These are phyloP conservation scores for Passalora sequoiae DNA, from an alignment of 2,329 filamentous ascomycete genomes.

Conservation along the genomic window DNA sequence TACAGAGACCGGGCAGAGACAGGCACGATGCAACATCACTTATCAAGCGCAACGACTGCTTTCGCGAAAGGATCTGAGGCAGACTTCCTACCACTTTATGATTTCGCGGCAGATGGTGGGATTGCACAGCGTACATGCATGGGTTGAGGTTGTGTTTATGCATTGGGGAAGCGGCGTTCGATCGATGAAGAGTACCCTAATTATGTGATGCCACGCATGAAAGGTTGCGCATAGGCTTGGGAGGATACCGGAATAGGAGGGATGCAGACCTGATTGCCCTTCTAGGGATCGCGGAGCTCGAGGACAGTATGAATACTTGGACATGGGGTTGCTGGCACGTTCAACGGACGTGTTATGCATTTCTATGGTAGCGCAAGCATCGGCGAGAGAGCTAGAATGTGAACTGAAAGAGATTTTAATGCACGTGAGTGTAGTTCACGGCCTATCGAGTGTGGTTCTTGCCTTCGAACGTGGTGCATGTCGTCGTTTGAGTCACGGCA, in stretches of 20 bases:
- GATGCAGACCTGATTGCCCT: too few species aligned
- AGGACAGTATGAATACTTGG: too few species aligned
- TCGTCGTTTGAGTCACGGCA: too few species aligned
- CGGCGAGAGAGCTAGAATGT: not conserved
- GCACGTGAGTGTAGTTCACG: too few species aligned
- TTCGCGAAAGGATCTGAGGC: not conserved
- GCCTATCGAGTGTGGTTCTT: too few species aligned
- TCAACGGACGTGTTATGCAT: not conserved
- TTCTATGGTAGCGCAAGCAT: not conserved
- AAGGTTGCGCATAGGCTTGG: not conserved
- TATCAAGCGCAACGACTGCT: not conserved
- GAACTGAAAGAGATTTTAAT: not conserved
- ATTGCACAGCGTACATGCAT: conserved; percentile 4
- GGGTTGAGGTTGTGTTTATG: not conserved
- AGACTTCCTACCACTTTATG: not conserved
- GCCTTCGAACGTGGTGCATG: too few species aligned
- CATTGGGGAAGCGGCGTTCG: not conserved
- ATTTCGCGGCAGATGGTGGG: not conserved
- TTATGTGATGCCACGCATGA: not conserved
- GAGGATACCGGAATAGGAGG: not conserved
- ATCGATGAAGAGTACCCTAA: conserved; percentile 1
- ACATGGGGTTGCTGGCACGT: too few species aligned
- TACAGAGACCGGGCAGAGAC: conserved; percentile 4
- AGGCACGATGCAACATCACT: not conserved
- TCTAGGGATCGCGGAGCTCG: too few species aligned